Conservation (phyloP, 495 filamentous ascomycete species). For the Aspergillus indologenus region DNA sequence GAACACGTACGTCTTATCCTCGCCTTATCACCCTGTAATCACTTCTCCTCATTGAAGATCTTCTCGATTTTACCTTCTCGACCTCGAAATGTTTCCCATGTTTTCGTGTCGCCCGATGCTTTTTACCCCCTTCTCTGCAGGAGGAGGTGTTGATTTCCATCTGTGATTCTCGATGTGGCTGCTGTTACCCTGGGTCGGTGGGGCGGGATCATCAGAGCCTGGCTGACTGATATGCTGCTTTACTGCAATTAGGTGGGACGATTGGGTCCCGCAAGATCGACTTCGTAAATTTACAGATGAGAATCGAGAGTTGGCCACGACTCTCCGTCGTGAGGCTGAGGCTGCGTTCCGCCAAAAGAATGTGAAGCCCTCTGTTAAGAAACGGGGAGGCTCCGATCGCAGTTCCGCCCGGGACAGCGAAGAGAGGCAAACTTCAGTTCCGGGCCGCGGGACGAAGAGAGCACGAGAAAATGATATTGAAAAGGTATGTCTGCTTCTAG, state of each 20-base stretch:
- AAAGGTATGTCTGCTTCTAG: slow-evolving; percentile 56
- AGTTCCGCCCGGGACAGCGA: slow-evolving; percentile 83
- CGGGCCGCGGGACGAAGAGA: slow-evolving; percentile 65
- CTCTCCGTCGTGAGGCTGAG: slow-evolving; percentile 43
- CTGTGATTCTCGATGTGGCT: background rate
- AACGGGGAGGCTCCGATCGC: slow-evolving; percentile 66
- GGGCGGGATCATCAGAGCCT: slow-evolving; percentile 3
- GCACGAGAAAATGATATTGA: slow-evolving; percentile 81
- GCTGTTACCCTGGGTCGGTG: background rate
- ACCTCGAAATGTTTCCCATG: slow-evolving; percentile 1
- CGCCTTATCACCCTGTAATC: background rate
- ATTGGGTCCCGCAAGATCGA: slow-evolving; percentile 95
- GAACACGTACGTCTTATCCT: slow-evolving; percentile 65
- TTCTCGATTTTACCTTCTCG: background rate
- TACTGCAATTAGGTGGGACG: slow-evolving; percentile 71
- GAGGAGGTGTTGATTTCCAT: no score
- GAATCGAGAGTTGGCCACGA: slow-evolving; percentile 76
- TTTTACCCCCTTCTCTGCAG: background rate
- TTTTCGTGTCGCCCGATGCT: background rate
- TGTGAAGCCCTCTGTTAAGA: slow-evolving; percentile 53
- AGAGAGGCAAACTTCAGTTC: slow-evolving; percentile 68
- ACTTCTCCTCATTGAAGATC: background rate
- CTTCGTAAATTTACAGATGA: slow-evolving; percentile 92
- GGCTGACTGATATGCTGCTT: slow-evolving; percentile 15
- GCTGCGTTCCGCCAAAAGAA: slow-evolving; percentile 37